A percentile compares a stretch with the other conserved stretches of the same genome.
Conservation (phyloP, 2,329 filamentous ascomycete species). For the Geoglossum cookeanum region DNA sequence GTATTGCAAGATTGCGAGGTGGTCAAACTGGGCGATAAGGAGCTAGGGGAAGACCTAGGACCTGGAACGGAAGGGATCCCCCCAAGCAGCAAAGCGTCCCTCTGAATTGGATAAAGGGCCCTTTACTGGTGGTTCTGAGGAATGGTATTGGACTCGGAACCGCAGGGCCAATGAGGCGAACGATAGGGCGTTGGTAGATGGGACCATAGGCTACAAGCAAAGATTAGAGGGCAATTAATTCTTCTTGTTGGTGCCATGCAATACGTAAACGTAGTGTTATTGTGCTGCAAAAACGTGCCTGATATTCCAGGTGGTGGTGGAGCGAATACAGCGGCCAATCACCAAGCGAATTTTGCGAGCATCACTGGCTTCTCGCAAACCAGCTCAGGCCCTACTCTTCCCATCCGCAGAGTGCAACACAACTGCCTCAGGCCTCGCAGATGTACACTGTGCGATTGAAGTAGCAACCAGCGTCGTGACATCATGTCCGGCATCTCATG, state of each 20-base stretch:
- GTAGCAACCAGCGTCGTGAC: slow-evolving; percentile 11
- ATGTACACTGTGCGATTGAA: background rate
- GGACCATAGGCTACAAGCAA: too few species aligned
- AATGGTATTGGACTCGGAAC: too few species aligned
- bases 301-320: too few species aligned
- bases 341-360: background rate
- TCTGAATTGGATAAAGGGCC: background rate
- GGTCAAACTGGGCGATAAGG: background rate
- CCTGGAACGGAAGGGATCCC: background rate
- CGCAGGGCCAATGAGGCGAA: too few species aligned
- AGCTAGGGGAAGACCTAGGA: background rate
- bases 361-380: background rate
- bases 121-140: too few species aligned
- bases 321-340: background rate
- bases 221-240: too few species aligned
- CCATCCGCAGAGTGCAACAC: too few species aligned
- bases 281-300: too few species aligned
- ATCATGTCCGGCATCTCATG: slow-evolving; percentile 46
- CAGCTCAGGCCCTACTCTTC: background rate
- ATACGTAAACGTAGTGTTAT: too few species aligned
- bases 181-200: too few species aligned
- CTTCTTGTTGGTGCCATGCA: too few species aligned
- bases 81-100: background rate
- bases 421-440: background rate
- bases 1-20: background rate